phyloP scores from a whole-genome alignment of 2,329 filamentous ascomycete species.

The Phyllosticta citriasiana region DNA sequence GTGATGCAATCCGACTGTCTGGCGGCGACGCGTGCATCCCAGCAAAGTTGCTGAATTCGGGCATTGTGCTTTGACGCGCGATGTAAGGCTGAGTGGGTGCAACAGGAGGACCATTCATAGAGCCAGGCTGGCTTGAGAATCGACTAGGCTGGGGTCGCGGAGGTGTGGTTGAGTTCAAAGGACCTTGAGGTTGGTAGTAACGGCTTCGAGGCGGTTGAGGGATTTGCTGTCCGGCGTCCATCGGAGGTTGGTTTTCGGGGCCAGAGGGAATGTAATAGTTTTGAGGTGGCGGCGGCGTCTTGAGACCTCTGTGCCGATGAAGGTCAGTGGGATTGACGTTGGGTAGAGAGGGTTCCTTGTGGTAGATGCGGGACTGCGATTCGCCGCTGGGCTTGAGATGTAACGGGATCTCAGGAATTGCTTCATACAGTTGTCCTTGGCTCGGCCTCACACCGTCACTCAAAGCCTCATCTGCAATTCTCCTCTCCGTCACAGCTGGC shows the following conservation, averaged over 20 bases:
- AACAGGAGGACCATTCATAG: background rate
- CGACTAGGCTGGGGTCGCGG: background rate
- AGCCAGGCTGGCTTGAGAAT: background rate
- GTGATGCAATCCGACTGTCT: background rate
- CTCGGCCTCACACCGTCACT: background rate
- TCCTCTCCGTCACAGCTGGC: background rate
- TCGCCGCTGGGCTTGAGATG: background rate
- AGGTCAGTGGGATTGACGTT: background rate
- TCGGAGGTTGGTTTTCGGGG: background rate
- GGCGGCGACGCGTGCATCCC: background rate
- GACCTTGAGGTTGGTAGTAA: background rate
- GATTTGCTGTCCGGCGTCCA: background rate
- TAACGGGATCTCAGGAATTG: background rate
- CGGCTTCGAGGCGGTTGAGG: background rate
- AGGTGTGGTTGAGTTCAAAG: background rate
- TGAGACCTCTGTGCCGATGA: background rate
- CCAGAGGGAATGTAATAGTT: background rate
- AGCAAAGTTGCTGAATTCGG: background rate
- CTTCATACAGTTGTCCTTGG: background rate
- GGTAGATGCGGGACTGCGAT: background rate
- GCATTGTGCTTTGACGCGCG: background rate
- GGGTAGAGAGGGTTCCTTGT: background rate
- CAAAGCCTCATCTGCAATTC: background rate
- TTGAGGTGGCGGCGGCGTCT: background rate
- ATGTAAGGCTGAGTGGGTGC: background rate